These are phyloP conservation scores for Colletotrichum sp. DNA, from an alignment of 2,329 filamentous ascomycete species.

Conservation along the genomic window DNA sequence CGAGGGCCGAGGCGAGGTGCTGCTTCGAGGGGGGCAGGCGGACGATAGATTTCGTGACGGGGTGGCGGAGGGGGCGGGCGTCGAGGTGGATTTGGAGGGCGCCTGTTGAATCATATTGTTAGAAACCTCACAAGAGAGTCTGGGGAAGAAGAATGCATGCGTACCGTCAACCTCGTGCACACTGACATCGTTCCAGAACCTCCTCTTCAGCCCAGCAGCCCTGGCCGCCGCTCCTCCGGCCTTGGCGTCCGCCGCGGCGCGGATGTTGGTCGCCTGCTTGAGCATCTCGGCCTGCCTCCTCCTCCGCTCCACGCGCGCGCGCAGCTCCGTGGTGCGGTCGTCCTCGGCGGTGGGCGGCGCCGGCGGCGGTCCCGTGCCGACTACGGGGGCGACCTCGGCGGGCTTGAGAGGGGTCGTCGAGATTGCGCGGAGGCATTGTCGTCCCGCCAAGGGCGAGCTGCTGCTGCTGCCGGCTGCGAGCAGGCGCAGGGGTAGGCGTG, in stretches of 20 bases:
- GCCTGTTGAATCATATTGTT: conserved; percentile 30
- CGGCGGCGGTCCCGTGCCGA: conserved; percentile 65
- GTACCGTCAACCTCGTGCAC: conserved; percentile 72
- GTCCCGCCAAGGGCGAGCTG: conserved; percentile 16
- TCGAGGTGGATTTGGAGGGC: conserved; percentile 76
- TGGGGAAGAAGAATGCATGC: conserved; percentile 13
- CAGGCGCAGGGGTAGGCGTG: conserved; percentile 40
- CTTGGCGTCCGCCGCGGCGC: conserved; percentile 36
- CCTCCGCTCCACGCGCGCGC: conserved; percentile 53
- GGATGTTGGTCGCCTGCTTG: conserved; percentile 54
- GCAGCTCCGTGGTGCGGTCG: conserved; percentile 29
- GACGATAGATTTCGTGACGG: conserved; percentile 73
- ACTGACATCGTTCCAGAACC: conserved; percentile 88
- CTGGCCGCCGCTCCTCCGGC: conserved; percentile 31
- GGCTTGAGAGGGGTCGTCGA: conserved; percentile 31
- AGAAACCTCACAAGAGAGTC: background rate
- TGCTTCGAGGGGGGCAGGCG: conserved; percentile 77
- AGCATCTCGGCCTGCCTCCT: conserved; percentile 61
- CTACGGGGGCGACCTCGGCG: conserved; percentile 56
- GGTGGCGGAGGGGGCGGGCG: conserved; percentile 77
- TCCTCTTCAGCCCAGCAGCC: conserved; percentile 60
- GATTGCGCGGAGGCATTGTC: conserved; percentile 31
- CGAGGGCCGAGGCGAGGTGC: conserved; percentile 83
- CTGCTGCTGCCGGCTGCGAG: conserved; percentile 8
- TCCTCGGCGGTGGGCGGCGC: conserved; percentile 50